phyloP scores from a whole-genome alignment of 768 basidiomycete species.

The Tulasnella sp. region DNA sequence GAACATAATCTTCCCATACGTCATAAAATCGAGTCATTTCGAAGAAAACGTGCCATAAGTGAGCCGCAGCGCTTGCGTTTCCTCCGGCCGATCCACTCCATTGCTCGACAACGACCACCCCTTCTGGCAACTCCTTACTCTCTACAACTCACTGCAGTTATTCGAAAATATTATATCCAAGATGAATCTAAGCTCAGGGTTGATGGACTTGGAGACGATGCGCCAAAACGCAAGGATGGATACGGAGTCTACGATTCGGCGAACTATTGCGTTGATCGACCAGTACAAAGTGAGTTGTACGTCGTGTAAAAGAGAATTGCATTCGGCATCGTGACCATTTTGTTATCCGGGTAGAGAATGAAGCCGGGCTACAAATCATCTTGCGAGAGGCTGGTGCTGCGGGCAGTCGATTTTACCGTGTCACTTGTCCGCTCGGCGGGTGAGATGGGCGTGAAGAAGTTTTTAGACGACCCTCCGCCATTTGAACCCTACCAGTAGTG shows the following conservation, averaged over 20 bases:
- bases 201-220: not conserved
- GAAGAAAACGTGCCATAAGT: not conserved
- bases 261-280: not conserved
- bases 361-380: not conserved
- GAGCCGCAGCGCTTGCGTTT: not conserved
- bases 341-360: not conserved
- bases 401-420: not conserved
- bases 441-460: not conserved
- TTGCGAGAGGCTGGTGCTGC: not conserved
- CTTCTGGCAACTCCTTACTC: not conserved
- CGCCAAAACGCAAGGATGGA: not conserved
- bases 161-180: not conserved
- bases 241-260: not conserved
- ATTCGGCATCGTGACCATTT: not conserved
- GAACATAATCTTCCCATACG: constrained; percentile 2
- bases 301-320: not conserved
- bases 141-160: not conserved
- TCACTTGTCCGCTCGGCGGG: not conserved
- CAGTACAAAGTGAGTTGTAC: not conserved
- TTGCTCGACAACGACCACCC: not conserved
- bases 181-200: not conserved
- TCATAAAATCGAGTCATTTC: not conserved
- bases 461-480: not conserved
- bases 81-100: not conserved
- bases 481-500: not conserved